A percentile compares a stretch with the other conserved stretches of the same genome.
Evolutionary conservation across 2,329 filamentous ascomycete species (phyloP).

Genomic region (Cladophialophora bantiana): DNA sequence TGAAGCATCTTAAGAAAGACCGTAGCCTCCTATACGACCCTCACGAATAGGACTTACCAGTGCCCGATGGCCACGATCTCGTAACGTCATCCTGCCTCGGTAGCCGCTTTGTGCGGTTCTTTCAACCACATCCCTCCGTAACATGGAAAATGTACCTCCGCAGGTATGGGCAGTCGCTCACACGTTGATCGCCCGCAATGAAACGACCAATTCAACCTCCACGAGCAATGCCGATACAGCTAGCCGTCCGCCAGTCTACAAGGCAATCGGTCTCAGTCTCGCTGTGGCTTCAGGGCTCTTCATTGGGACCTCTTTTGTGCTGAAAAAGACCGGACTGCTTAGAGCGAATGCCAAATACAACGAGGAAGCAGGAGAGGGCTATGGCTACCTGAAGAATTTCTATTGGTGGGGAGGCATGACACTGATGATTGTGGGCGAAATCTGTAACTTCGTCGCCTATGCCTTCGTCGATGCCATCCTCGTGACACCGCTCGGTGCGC

Average conservation of each 20-base stretch:
- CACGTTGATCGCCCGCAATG: conserved; percentile 38
- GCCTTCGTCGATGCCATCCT: conserved; percentile 96
- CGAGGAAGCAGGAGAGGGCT: conserved; percentile 93
- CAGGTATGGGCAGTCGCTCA: conserved; percentile 38
- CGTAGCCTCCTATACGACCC: background rate
- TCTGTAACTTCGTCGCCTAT: conserved; percentile 97
- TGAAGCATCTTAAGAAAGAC: background rate
- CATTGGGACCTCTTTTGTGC: conserved; percentile 91
- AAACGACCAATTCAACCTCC: conserved; percentile 34
- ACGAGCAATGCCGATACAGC: conserved; percentile 14
- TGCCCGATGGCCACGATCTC: conserved; percentile 23
- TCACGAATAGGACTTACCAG: background rate
- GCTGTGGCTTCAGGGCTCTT: conserved; percentile 88
- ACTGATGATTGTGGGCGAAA: conserved; percentile 94
- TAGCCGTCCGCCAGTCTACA: conserved; percentile 69
- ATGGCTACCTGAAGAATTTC: conserved; percentile 92
- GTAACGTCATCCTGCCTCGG: conserved; percentile 13
- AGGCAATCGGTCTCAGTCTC: conserved; percentile 83
- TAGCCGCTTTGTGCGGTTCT: conserved; percentile 17
- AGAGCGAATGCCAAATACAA: conserved; percentile 96
- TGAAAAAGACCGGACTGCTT: conserved; percentile 92
- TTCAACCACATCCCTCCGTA: background rate
- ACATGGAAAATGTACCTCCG: conserved; percentile 34
- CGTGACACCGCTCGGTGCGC: conserved; percentile 87
- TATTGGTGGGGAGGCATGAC: conserved; percentile 98